Conservation (phyloP, 2,329 filamentous ascomycete species). For the Seiridium cupressi region DNA sequence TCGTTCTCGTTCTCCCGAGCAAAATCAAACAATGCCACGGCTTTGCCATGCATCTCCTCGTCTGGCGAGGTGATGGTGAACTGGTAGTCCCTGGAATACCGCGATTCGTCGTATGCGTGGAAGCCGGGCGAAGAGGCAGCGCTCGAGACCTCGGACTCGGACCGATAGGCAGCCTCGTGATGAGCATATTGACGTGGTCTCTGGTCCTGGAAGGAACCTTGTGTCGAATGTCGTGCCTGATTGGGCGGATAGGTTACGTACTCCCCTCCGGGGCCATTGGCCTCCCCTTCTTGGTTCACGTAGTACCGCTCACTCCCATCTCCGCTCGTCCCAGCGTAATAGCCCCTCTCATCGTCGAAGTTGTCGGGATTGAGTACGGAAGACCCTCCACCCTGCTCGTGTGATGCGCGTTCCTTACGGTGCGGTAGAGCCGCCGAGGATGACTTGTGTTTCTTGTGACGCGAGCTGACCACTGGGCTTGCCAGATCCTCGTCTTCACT, state of each 20-base stretch:
- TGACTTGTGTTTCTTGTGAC: constrained; percentile 84
- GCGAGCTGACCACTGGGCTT: constrained; percentile 81
- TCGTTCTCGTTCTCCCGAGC: constrained; percentile 95
- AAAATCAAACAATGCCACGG: constrained; percentile 94
- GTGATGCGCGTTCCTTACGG: constrained; percentile 46
- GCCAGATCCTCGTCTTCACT: constrained; percentile 95
- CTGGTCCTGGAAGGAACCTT: constrained; percentile 43
- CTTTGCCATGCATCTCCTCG: constrained; percentile 96
- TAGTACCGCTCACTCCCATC: constrained; percentile 77
- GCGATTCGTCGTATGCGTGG: constrained; percentile 65
- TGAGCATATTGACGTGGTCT: constrained; percentile 43
- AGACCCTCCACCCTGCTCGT: constrained; percentile 34
- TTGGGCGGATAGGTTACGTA: constrained; percentile 75
- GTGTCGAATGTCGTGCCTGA: constrained; percentile 57
- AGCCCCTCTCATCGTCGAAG: constrained; percentile 62
- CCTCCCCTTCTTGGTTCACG: constrained; percentile 65
- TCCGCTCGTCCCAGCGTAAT: constrained; percentile 63
- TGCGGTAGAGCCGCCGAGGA: constrained; percentile 48
- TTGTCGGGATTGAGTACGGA: constrained; percentile 46
- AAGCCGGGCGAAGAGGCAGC: constrained; percentile 57
- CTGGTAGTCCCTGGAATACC: constrained; percentile 88
- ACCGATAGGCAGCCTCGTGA: constrained; percentile 48
- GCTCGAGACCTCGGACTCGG: constrained; percentile 59
- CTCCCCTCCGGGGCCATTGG: constrained; percentile 75
- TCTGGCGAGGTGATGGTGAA: constrained; percentile 94